These are phyloP conservation scores for Spathaspora sp. DNA, from an alignment of 805 yeast species.

Conservation along the genomic window DNA sequence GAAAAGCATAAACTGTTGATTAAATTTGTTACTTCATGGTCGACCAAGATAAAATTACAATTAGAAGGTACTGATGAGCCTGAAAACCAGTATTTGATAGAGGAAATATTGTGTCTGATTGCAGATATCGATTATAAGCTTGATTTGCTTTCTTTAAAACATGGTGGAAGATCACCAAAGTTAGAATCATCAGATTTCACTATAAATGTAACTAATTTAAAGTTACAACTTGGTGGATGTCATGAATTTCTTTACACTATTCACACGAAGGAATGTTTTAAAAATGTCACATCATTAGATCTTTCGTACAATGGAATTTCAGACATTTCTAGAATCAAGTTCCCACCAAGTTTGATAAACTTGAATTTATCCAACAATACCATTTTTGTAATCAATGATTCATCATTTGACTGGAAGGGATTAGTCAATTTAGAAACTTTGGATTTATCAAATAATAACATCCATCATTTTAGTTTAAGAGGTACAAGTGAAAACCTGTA, in stretches of 20 bases:
- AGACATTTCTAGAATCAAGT: slow-evolving; percentile 14
- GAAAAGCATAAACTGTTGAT: neutral
- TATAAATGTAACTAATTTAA: slow-evolving; percentile 11
- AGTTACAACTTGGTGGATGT: slow-evolving; percentile 9
- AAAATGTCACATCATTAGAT: slow-evolving; percentile 16
- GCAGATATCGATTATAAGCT: neutral
- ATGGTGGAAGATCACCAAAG: neutral
- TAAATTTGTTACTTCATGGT: neutral
- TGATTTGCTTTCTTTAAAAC: neutral
- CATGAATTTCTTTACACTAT: slow-evolving; percentile 1
- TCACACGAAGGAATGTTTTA: slow-evolving; percentile 9
- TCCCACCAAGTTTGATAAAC: slow-evolving; percentile 17
- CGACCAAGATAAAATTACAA: neutral
- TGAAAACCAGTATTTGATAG: neutral
- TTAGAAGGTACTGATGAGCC: neutral
- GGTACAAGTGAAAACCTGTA: neutral
- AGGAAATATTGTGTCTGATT: neutral
- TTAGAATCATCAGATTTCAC: neutral
- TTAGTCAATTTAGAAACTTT: slow-evolving; percentile 13
- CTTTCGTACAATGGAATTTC: slow-evolving; percentile 24
- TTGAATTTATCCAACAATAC: slow-evolving; percentile 27
- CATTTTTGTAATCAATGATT: slow-evolving; percentile 13
- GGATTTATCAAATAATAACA: slow-evolving; percentile 22
- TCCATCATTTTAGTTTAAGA: slow-evolving; percentile 8
- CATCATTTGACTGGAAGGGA: slow-evolving; percentile 12